These are phyloP conservation scores for Pythium brachiatum DNA, from an alignment of 352 stramenopile genomes.

Conservation along the genomic window DNA sequence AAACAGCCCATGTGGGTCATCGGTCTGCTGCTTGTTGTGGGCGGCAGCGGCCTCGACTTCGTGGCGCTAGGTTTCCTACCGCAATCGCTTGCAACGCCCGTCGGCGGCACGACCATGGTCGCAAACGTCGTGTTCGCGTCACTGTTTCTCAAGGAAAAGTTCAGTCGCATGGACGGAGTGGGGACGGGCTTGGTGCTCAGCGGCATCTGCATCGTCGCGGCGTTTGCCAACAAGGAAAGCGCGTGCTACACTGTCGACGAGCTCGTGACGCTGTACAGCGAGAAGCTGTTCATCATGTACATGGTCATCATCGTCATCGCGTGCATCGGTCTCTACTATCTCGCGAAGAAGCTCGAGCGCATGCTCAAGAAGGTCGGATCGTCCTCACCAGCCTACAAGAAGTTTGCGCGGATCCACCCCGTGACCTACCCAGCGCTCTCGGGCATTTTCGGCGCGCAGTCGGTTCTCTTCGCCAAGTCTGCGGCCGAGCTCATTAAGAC, in stretches of 20 bases:
- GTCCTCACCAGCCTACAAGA: constrained; percentile 48
- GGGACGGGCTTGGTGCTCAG: constrained; percentile 64
- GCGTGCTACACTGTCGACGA: constrained; percentile 75
- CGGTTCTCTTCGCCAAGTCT: constrained; percentile 81
- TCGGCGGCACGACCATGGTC: constrained; percentile 80
- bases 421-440: constrained; percentile 71
- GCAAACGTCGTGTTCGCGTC: constrained; percentile 84
- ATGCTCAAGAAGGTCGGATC: constrained; percentile 38
- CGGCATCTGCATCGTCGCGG: constrained; percentile 76
- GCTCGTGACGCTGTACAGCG: constrained; percentile 62
- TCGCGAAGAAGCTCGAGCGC: constrained; percentile 46
- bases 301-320: constrained; percentile 44
- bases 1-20: constrained; percentile 79
- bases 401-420: constrained; percentile 55
- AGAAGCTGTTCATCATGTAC: constrained; percentile 69
- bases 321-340: constrained; percentile 34
- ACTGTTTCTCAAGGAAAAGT: constrained; percentile 74
- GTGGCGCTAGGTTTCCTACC: constrained; percentile 75
- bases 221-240: constrained; percentile 74
- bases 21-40: constrained; percentile 64
- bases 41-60: constrained; percentile 74
- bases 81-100: constrained; percentile 74
- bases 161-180: constrained; percentile 55
- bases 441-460: constrained; percentile 77
- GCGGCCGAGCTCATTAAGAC: constrained; percentile 82